Evolutionary conservation across 805 yeast species (phyloP).

Genomic region (Suhomyces sp.): DNA sequence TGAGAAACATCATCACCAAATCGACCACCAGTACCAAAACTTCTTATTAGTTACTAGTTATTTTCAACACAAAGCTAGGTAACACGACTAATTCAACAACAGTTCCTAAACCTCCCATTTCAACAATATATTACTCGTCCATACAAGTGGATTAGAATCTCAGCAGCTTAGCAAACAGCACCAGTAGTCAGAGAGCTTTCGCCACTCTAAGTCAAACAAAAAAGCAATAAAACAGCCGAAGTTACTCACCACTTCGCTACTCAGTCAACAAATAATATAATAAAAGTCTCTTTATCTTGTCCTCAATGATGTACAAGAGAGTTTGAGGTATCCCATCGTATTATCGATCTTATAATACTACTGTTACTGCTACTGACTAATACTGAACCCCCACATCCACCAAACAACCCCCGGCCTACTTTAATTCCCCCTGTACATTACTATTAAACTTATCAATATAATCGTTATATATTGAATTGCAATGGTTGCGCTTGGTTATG

Average conservation of each 20-base stretch:
- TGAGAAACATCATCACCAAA: neutral
- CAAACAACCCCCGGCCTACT: neutral
- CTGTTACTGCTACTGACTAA: neutral
- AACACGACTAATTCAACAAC: neutral
- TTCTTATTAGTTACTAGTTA: neutral
- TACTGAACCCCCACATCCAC: neutral
- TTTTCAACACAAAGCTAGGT: neutral
- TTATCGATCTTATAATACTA: neutral
- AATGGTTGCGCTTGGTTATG: constrained; percentile 15
- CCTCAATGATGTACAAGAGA: neutral
- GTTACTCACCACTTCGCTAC: neutral
- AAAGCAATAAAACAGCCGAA: neutral
- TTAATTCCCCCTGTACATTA: constrained; percentile 1
- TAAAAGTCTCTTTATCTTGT: neutral
- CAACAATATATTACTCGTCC: neutral
- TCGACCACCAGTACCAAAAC: neutral
- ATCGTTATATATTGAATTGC: constrained; percentile 5
- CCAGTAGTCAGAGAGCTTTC: neutral
- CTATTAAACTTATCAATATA: neutral
- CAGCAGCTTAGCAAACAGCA: neutral
- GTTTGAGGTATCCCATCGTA: neutral
- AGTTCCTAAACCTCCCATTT: neutral
- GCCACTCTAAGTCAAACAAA: neutral
- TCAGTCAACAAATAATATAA: neutral
- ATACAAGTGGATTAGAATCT: neutral